These are phyloP conservation scores for Collariella sp. DNA, from an alignment of 495 filamentous ascomycete species.

Conservation along the genomic window DNA sequence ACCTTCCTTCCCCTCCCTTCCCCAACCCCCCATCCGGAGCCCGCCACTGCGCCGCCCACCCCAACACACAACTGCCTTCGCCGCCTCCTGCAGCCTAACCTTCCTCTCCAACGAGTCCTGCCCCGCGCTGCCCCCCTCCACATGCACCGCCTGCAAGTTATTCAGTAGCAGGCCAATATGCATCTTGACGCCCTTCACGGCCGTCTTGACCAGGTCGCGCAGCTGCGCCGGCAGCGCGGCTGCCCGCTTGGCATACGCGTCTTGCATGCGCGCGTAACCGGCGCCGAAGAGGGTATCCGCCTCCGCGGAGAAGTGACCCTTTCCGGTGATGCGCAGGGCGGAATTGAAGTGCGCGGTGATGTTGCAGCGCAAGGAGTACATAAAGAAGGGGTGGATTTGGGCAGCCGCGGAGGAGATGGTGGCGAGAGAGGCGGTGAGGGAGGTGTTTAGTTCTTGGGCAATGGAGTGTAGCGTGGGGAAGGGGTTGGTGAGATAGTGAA, in stretches of 20 bases:
- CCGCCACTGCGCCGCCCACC: conserved; percentile 5
- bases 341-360: background rate
- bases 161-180: conserved; percentile 11
- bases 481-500: background rate
- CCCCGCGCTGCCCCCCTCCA: conserved; percentile 1
- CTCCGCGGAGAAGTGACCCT: background rate
- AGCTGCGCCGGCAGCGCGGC: background rate
- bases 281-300: background rate
- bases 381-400: background rate
- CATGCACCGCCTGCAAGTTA: conserved; percentile 7
- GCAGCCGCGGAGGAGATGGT: background rate
- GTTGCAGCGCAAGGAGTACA: background rate
- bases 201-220: background rate
- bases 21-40: background rate
- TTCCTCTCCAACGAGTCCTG: conserved; percentile 5
- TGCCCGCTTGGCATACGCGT: background rate
- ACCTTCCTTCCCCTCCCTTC: background rate
- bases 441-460: background rate
- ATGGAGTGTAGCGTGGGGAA: background rate
- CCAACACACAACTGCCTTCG: background rate
- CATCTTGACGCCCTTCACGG: background rate
- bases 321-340: conserved; percentile 2
- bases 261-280: background rate
- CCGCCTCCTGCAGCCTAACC: conserved; percentile 2
- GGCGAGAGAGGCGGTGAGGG: background rate